Conservation (phyloP, 2,329 filamentous ascomycete genomes). For the Botrytis medusae region DNA sequence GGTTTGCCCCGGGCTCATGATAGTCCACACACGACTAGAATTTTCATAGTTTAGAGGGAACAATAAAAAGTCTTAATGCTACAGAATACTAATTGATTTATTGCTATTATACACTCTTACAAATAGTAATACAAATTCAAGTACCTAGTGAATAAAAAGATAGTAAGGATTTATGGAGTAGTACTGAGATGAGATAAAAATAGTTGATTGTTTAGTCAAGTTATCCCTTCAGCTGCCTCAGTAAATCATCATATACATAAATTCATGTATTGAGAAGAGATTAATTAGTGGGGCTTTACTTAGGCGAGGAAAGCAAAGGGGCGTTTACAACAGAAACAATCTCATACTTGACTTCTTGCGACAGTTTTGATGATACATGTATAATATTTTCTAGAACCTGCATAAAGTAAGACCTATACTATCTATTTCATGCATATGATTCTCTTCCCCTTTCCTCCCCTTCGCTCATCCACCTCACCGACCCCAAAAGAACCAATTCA, state of each 20-base stretch:
- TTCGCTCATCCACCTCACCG: background rate
- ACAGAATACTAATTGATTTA: too few species aligned
- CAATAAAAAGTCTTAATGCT: too few species aligned
- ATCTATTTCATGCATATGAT: background rate
- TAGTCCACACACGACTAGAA: too few species aligned
- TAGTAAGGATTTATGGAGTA: too few species aligned
- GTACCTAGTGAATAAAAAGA: too few species aligned
- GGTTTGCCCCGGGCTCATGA: too few species aligned
- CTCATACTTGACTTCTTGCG: background rate
- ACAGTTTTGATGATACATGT: background rate
- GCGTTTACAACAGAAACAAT: background rate
- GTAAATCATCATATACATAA: background rate
- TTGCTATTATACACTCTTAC: too few species aligned
- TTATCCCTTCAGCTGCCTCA: background rate
- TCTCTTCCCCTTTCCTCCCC: background rate
- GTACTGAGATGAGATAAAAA: background rate
- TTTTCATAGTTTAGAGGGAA: too few species aligned
- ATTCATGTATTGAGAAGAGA: background rate
- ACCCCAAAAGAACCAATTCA: background rate
- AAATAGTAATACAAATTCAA: too few species aligned
- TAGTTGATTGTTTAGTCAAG: background rate
- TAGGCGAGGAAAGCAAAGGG: constrained; percentile 12
- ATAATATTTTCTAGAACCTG: background rate
- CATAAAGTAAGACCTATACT: background rate
- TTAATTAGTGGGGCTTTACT: background rate